Base-by-base conservation (phyloP, 129 eudicot species). In the Dittrichia graveolens region DNA sequence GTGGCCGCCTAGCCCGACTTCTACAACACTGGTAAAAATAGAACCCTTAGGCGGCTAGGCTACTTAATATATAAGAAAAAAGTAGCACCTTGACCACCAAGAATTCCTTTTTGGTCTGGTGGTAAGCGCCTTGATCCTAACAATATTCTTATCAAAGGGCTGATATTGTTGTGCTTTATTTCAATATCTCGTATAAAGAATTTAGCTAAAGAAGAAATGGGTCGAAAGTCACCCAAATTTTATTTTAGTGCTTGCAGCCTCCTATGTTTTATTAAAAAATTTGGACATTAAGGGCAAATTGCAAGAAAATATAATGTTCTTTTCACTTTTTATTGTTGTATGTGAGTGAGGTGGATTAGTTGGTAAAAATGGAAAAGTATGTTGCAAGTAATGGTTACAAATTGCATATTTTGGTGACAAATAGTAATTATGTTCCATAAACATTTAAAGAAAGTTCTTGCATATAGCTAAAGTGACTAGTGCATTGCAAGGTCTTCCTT, bases 221-320 rank as follows among this genome's bases (percentile, higher is more conserved):
- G 46, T 40, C 42, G 14, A 43, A 64, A 41, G 54, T 44, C 2
- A 3, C 9, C 45, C 40, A 3, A 53, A 53, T 40, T 69, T n/a
- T 54, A 6, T 9, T 64, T 44, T 39, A 54, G 6, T 41, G 49
- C 39, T 50, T 69, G 15, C 67, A 54, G 11, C 39, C 48, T 55
- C 43, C 35, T 53, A 43, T 3, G 4, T 69, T 9, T 12, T 53
- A 18, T 39, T 40, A 10, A 38, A 18, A 69, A 39, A n/a, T 41
- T 39, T 39, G 40, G n/a, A 49, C 34, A 61, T n/a, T 61, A 61
- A 39, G 67, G 67, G 11, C 47, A 58, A 34, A 34, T 42, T 58
- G 15, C 43, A 58, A 58, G 64, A 11, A 58, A 58, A 13, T 58
- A 8, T 42, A 61, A 39, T 39, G 67, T 40, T 38, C 67, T 40